Conservation (phyloP, 2,329 filamentous ascomycete genomes). For the Incumbomyces delicatus region DNA sequence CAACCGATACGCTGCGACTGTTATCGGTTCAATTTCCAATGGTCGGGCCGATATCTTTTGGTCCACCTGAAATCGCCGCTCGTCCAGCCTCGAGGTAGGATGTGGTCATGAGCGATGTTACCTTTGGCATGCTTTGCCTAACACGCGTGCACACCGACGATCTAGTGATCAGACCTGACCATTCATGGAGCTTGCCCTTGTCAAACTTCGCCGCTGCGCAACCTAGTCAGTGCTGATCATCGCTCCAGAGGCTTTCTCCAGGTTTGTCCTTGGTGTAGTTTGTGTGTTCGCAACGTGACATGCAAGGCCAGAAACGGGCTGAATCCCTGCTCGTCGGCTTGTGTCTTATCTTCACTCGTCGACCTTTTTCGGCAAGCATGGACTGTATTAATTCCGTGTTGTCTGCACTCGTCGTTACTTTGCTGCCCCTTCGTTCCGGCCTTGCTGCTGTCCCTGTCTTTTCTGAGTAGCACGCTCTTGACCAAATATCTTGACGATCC, state of each 20-base stretch:
- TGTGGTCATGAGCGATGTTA: background rate
- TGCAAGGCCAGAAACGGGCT: background rate
- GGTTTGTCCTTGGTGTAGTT: too few relatives aligned
- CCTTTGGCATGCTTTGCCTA: too few relatives aligned
- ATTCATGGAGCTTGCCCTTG: slow-evolving; percentile 1
- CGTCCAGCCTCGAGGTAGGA: too few relatives aligned
- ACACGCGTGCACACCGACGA: background rate
- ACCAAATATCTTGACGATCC: slow-evolving; percentile 19
- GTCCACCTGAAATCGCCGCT: slow-evolving; percentile 7
- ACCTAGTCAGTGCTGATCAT: too few relatives aligned
- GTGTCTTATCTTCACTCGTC: slow-evolving; percentile 2
- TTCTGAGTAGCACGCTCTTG: slow-evolving; percentile 18
- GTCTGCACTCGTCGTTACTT: slow-evolving; percentile 10
- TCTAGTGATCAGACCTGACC: background rate
- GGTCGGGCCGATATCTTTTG: background rate
- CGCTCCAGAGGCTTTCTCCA: background rate
- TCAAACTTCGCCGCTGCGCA: background rate
- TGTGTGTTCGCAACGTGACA: slow-evolving; percentile 1
- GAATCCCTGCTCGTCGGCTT: background rate
- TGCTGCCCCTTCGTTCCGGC: slow-evolving; percentile 15
- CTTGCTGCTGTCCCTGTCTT: slow-evolving; percentile 15
- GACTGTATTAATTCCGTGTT: background rate
- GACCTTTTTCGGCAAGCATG: background rate
- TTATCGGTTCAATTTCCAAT: background rate
- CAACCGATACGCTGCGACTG: too few relatives aligned